These are phyloP conservation scores for Citrus maxima DNA, from an alignment of 345 rosid genomes.

Conservation along the genomic window DNA sequence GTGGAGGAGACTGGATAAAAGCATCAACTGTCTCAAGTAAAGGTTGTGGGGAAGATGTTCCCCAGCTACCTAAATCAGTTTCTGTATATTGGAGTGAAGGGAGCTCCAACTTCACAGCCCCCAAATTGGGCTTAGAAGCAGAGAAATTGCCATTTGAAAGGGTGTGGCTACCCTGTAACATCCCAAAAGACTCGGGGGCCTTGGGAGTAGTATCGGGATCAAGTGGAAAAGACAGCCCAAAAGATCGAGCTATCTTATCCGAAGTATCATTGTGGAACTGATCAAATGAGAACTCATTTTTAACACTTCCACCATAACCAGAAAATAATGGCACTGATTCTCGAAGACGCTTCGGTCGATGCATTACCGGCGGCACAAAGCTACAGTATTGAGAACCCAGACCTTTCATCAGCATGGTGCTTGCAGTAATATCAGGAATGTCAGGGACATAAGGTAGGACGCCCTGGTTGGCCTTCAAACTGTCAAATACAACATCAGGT, in stretches of 20 bases:
- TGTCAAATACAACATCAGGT: slow-evolving; percentile 66
- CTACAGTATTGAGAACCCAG: slow-evolving; percentile 50
- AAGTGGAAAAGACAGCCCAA: slow-evolving; percentile 43
- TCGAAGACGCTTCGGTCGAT: slow-evolving; percentile 57
- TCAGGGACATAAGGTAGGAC: slow-evolving; percentile 60
- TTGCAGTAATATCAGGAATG: slow-evolving; percentile 51
- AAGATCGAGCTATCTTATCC: slow-evolving; percentile 44
- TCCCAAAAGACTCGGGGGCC: slow-evolving; percentile 46
- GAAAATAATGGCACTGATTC: slow-evolving; percentile 48
- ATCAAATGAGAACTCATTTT: slow-evolving; percentile 49
- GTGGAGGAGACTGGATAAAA: slow-evolving; percentile 80
- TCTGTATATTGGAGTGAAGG: slow-evolving; percentile 99
- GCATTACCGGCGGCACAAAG: slow-evolving; percentile 49
- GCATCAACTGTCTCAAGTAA: slow-evolving; percentile 69
- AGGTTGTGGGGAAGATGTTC: slow-evolving; percentile 54
- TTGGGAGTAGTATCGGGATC: slow-evolving; percentile 50
- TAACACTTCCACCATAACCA: slow-evolving; percentile 39
- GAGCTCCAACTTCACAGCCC: slow-evolving; percentile 99
- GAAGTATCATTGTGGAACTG: slow-evolving; percentile 40
- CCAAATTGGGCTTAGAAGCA: slow-evolving; percentile 74
- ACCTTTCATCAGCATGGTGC: slow-evolving; percentile 61
- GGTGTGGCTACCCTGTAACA: slow-evolving; percentile 72
- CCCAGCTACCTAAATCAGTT: slow-evolving; percentile 75
- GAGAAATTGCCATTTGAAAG: slow-evolving; percentile 77
- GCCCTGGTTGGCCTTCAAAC: slow-evolving; percentile 50